Evolutionary conservation across 176 grass and related monocot genomes (phyloP).

Genomic region (Aegilops speltoides): DNA sequence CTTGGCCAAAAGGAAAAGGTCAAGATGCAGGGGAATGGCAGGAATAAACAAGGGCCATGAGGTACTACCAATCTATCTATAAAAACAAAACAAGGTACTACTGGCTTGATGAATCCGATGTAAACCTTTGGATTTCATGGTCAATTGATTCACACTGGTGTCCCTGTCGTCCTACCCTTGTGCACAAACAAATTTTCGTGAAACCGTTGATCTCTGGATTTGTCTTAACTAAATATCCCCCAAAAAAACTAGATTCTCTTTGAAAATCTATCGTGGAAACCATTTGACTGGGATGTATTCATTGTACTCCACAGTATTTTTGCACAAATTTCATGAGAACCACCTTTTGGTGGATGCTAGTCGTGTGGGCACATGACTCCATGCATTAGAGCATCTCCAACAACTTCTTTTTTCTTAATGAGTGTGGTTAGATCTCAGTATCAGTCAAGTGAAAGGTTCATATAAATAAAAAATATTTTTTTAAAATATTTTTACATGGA

Average conservation of each 20-base stretch:
- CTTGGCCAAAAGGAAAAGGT: conserved; percentile 4
- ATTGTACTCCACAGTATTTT: not conserved
- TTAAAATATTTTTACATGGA: too few relatives aligned
- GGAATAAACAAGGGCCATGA: conserved; percentile 21
- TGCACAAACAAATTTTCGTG: conserved; percentile 11
- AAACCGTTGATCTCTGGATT: not conserved
- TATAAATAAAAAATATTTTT: too few relatives aligned
- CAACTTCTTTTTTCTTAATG: too few relatives aligned
- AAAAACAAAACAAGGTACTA: not conserved
- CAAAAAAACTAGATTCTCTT: not conserved
- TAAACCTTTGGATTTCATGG: conserved; percentile 17
- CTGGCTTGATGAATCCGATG: conserved; percentile 11
- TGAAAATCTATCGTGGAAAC: not conserved
- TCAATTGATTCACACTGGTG: not conserved
- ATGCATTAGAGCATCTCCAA: too few relatives aligned
- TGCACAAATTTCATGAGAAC: not conserved
- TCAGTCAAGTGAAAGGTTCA: too few relatives aligned
- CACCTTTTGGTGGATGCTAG: not conserved
- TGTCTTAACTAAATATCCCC: not conserved
- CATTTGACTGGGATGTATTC: not conserved
- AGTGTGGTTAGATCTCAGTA: too few relatives aligned
- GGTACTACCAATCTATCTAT: not conserved
- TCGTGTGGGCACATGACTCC: not conserved
- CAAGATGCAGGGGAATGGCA: conserved; percentile 15
- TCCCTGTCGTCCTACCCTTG: conserved; percentile 1